A percentile compares a stretch with the other conserved stretches of the same genome.
phyloP scores from a whole-genome alignment of 441 rosid genomes.

The Flueggea neowawraea region DNA sequence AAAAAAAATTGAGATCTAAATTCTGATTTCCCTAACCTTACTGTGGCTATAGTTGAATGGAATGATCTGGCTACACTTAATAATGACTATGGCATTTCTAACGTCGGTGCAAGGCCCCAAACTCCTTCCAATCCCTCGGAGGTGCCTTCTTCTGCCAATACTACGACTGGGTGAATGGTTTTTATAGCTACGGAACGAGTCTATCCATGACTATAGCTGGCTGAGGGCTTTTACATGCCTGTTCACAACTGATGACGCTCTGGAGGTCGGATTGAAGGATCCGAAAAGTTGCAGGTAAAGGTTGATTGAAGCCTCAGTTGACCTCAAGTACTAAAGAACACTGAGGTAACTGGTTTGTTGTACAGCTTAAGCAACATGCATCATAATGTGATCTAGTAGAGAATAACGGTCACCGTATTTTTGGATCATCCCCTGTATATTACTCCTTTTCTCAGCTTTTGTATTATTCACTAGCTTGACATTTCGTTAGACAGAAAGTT shows the following conservation, averaged over 20 bases:
- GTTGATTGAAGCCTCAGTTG: slow-evolving; percentile 8
- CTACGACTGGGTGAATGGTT: slow-evolving; percentile 38
- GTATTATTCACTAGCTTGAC: slow-evolving; percentile 6
- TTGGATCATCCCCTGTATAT: slow-evolving; percentile 21
- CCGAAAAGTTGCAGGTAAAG: slow-evolving; percentile 7
- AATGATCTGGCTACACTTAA: slow-evolving; percentile 44
- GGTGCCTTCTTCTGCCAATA: slow-evolving; percentile 33
- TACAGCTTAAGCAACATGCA: slow-evolving; percentile 28
- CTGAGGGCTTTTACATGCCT: background rate
- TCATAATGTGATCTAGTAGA: slow-evolving; percentile 6
- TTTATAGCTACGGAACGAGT: background rate
- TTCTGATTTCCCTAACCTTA: slow-evolving; percentile 37
- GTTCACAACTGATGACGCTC: background rate
- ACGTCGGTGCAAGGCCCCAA: slow-evolving; percentile 46
- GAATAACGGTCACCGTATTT: slow-evolving; percentile 12
- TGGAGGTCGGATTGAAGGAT: slow-evolving; percentile 8
- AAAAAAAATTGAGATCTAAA: background rate
- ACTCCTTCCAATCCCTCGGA: slow-evolving; percentile 53
- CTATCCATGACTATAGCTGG: background rate
- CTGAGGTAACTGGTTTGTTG: slow-evolving; percentile 19
- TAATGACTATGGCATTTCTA: slow-evolving; percentile 42
- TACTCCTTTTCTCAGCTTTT: slow-evolving; percentile 1
- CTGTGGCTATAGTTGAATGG: slow-evolving; percentile 62
- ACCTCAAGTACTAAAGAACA: slow-evolving; percentile 6
- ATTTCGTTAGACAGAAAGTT: slow-evolving; percentile 5